These are phyloP conservation scores for Russula brevipes DNA, from an alignment of 768 basidiomycete species.

Conservation along the genomic window DNA sequence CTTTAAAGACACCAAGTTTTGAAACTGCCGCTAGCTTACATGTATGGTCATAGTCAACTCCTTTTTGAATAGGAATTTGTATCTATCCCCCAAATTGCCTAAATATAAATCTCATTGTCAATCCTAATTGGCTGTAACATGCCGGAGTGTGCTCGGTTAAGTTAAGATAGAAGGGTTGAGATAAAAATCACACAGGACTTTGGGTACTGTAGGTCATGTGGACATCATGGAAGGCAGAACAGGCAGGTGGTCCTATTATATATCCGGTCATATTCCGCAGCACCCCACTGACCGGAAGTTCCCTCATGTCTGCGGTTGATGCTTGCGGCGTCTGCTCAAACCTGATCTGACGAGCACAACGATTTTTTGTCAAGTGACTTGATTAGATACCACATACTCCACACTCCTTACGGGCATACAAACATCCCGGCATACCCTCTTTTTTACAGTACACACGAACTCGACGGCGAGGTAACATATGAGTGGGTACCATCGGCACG, in stretches of 20 bases:
- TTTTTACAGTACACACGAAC: neutral
- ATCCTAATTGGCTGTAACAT: too few species aligned
- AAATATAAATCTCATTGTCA: too few species aligned
- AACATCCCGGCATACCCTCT: too few species aligned
- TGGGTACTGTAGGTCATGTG: constrained; percentile 56
- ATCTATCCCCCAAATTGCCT: too few species aligned
- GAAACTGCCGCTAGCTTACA: too few species aligned
- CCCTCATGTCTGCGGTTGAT: constrained; percentile 53
- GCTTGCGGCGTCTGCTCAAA: neutral
- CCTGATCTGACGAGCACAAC: neutral
- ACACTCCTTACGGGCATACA: neutral
- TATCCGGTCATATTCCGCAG: constrained; percentile 43
- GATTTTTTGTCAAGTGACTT: neutral
- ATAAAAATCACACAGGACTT: too few species aligned
- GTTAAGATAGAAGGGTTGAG: too few species aligned
- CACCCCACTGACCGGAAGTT: constrained; percentile 47
- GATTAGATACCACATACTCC: neutral
- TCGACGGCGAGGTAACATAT: neutral
- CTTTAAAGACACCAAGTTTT: too few species aligned
- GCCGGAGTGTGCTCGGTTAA: too few species aligned
- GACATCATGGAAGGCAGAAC: constrained; percentile 75
- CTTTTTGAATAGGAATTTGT: too few species aligned
- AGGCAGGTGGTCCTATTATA: constrained; percentile 74
- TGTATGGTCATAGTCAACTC: too few species aligned
- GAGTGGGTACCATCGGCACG: neutral